These are phyloP conservation scores for Diaporthe aspalathi DNA, from an alignment of 2,329 filamentous ascomycete genomes.

Conservation along the genomic window DNA sequence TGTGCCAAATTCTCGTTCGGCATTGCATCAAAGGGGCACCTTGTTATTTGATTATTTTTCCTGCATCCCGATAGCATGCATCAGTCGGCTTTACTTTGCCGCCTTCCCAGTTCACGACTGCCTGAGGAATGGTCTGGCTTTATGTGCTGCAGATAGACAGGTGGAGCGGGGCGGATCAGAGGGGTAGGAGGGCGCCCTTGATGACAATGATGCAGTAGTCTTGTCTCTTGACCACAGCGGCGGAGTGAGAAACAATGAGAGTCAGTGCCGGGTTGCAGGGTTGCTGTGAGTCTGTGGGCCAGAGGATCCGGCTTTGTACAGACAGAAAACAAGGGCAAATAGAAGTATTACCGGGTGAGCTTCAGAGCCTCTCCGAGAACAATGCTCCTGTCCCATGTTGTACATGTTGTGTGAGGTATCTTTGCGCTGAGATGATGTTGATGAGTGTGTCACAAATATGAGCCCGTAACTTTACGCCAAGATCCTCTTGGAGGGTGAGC, in stretches of 20 bases:
- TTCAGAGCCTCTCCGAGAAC: no score
- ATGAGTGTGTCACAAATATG: no score
- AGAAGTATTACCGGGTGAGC: no score
- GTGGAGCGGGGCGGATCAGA: not conserved
- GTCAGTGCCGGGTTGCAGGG: not conserved
- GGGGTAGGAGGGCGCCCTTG: not conserved
- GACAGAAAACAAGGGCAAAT: not conserved
- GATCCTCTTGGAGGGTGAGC: no score
- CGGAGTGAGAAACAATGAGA: not conserved
- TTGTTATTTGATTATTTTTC: constrained; percentile 1
- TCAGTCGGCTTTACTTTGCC: not conserved
- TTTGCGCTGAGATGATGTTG: no score
- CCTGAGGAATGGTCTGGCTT: not conserved
- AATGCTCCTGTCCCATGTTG: no score
- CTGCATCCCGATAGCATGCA: constrained; percentile 6
- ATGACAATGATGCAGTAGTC: not conserved
- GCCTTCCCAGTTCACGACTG: not conserved
- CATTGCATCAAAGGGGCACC: constrained; percentile 22
- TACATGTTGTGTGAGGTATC: no score
- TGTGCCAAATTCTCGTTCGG: not conserved
- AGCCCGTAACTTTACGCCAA: no score
- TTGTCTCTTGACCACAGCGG: not conserved
- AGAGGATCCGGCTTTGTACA: constrained; percentile 8
- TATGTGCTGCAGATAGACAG: not conserved
- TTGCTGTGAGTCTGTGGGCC: constrained; percentile 3